Percentiles rank a stretch among this genome's conserved stretches.
Conservation (phyloP, 2,329 filamentous ascomycete species). For the Arthrobotrys sphaeroides region DNA sequence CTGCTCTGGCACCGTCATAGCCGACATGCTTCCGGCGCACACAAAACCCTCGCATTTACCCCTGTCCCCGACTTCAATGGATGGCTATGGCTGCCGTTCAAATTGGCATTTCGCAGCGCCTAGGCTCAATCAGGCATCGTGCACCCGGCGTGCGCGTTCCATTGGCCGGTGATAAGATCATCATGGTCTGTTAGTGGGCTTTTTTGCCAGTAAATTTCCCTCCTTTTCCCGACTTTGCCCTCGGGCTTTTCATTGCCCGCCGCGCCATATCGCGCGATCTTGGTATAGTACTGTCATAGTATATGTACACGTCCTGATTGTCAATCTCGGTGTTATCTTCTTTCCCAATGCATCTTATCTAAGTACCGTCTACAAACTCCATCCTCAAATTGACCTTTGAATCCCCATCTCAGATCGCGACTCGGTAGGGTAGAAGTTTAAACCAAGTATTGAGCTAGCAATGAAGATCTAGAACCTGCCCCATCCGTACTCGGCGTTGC, state of each 20-base stretch:
- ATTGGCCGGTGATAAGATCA: slow-evolving; percentile 51
- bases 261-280: background rate
- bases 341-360: background rate
- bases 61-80: slow-evolving; percentile 21
- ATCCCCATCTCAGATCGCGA: too few species aligned
- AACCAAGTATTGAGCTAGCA: too few species aligned
- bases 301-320: background rate
- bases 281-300: background rate
- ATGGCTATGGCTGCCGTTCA: slow-evolving; percentile 9
- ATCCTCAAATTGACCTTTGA: background rate
- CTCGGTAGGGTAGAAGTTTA: background rate
- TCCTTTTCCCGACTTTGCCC: slow-evolving; percentile 18
- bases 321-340: background rate
- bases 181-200: slow-evolving; percentile 32
- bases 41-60: slow-evolving; percentile 10
- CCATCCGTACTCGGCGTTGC: too few species aligned
- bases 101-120: slow-evolving; percentile 27
- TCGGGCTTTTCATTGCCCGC: slow-evolving; percentile 13
- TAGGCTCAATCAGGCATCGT: slow-evolving; percentile 13
- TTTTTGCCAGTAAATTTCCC: too few species aligned
- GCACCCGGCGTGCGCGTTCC: slow-evolving; percentile 25
- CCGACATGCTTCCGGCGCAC: slow-evolving; percentile 13
- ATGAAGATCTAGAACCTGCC: too few species aligned
- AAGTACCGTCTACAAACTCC: background rate
- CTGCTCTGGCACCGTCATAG: slow-evolving; percentile 18